phyloP scores from a whole-genome alignment of 2,329 filamentous ascomycete genomes.

The Eurotiales sp. region DNA sequence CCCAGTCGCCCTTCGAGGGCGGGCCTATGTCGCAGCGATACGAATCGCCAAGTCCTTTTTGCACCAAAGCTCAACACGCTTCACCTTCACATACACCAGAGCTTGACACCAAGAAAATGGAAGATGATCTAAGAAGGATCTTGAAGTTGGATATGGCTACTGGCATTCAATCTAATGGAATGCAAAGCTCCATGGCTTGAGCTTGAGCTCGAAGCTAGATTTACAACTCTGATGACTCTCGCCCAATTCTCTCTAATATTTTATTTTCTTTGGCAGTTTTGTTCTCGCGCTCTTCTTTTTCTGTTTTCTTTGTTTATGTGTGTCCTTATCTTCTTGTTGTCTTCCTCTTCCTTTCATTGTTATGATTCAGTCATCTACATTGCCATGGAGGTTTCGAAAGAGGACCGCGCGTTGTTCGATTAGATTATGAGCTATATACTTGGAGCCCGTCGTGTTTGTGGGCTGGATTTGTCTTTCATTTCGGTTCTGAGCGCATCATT shows the following conservation, averaged over 20 bases:
- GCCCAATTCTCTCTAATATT: neutral
- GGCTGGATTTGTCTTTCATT: neutral
- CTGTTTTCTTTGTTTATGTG: conserved; percentile 5
- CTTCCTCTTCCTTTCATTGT: neutral
- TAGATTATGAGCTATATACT: conserved; percentile 1
- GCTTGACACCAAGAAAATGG: conserved; percentile 42
- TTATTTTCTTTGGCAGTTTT: neutral
- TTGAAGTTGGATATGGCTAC: conserved; percentile 40
- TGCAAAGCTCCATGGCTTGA: conserved; percentile 34
- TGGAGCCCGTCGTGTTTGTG: neutral
- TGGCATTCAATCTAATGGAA: conserved; percentile 25
- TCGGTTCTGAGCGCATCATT: conserved; percentile 9
- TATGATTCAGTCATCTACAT: conserved; percentile 7
- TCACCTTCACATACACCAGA: conserved; percentile 20
- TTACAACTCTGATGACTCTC: neutral
- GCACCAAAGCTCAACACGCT: conserved; percentile 22
- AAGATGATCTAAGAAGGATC: conserved; percentile 47
- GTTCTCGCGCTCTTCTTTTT: neutral
- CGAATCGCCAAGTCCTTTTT: conserved; percentile 22
- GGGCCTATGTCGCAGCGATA: conserved; percentile 18
- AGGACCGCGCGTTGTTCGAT: conserved; percentile 3
- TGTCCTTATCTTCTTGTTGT: neutral
- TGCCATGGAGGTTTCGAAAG: conserved; percentile 9
- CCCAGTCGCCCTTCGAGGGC: conserved; percentile 21
- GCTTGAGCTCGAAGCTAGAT: neutral